phyloP scores from a whole-genome alignment of 164 flowering plant genomes.

The Tetrastigma voinierianum region DNA sequence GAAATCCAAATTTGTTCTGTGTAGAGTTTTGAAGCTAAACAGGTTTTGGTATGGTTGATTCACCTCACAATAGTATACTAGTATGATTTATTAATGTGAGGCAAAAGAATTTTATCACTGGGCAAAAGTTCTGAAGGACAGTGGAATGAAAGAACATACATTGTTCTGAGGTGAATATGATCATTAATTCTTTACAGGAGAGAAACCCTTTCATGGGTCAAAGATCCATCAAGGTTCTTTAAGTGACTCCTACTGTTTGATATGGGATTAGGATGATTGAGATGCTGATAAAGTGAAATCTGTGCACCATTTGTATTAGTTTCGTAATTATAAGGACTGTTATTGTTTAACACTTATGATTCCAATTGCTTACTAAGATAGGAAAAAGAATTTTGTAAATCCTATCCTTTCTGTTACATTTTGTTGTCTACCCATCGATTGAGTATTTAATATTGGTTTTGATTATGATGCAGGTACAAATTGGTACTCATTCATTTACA shows the following conservation, averaged over 20 bases:
- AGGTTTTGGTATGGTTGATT: no score
- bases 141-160: no score
- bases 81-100: no score
- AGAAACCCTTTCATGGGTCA: no score
- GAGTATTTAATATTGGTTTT: not conserved
- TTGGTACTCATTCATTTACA: conserved; percentile 83
- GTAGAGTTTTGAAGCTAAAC: no score
- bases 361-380: not conserved
- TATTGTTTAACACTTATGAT: not conserved
- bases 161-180: no score
- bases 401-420: not conserved
- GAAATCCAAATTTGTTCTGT: no score
- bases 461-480: conserved; percentile 61
- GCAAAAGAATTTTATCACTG: no score
- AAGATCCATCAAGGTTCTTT: not conserved
- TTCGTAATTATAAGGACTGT: not conserved
- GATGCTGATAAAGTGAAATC: not conserved
- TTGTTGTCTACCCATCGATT: not conserved
- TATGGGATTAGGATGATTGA: not conserved
- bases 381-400: not conserved
- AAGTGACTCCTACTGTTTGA: not conserved
- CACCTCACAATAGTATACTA: no score
- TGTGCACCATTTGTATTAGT: not conserved
- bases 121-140: no score
- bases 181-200: no score